phyloP scores from a whole-genome alignment of 805 yeast species.

The Metschnikowia reukaufii region DNA sequence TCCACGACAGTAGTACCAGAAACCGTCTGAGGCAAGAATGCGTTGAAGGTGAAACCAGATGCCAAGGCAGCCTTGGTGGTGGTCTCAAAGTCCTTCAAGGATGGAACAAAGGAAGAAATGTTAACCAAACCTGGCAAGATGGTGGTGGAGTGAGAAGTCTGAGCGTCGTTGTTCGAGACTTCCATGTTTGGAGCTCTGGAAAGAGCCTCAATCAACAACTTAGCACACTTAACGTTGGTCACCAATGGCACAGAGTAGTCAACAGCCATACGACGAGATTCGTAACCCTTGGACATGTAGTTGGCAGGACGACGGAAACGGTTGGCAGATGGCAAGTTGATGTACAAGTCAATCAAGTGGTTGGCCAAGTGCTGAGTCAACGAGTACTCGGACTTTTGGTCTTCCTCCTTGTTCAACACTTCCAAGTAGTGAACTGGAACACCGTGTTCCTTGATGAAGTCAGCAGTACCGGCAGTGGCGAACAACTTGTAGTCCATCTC shows the following conservation, averaged over 20 bases:
- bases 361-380: slow-evolving; percentile 95
- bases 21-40: slow-evolving; percentile 71
- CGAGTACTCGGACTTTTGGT: slow-evolving; percentile 90
- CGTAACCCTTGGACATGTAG: slow-evolving; percentile 95
- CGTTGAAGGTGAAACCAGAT: slow-evolving; percentile 86
- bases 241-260: slow-evolving; percentile 97
- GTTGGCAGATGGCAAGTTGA: slow-evolving; percentile 95
- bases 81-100: slow-evolving; percentile 64
- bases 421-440: slow-evolving; percentile 95
- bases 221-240: slow-evolving; percentile 96
- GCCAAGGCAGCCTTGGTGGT: slow-evolving; percentile 70
- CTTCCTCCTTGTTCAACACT: slow-evolving; percentile 69
- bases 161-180: slow-evolving; percentile 78
- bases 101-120: slow-evolving; percentile 75
- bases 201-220: slow-evolving; percentile 91
- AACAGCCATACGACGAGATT: slow-evolving; percentile 99
- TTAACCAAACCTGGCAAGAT: slow-evolving; percentile 86
- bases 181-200: slow-evolving; percentile 68
- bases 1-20: slow-evolving; percentile 66
- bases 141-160: slow-evolving; percentile 82
- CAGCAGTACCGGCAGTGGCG: slow-evolving; percentile 99
- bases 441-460: slow-evolving; percentile 91
- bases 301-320: slow-evolving; percentile 98
- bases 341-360: slow-evolving; percentile 92
- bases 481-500: slow-evolving; percentile 86